Base-by-base conservation (phyloP, 495 filamentous ascomycete genomes). In the Podospora pseudopauciseta region DNA sequence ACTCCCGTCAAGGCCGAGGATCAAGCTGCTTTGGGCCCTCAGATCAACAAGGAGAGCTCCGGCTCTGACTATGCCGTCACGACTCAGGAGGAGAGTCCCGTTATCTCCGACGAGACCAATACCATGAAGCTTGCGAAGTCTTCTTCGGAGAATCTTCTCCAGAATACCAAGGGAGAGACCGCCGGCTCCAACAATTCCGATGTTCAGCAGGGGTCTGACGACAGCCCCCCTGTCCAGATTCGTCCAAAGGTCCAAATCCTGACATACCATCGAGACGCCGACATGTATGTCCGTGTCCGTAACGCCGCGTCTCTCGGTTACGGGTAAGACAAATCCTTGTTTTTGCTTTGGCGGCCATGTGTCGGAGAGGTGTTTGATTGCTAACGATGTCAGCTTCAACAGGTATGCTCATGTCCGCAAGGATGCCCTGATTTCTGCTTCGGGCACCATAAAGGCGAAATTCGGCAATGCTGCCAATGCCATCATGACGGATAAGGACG, bases 181-280 rank as follows among this genome's bases (percentile, higher is more conserved):
- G 5, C 3, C 34, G 11, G 11, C 15, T 49, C 39, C 13, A 11
- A 6, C 15, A 16, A 49, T 16, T 49, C 39, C 2, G 39, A 49
- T 5, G 15, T 6, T 11, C 9, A 49, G 39, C 2, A 2, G 6
- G 39, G 18, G 39, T 11, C 13, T 49, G 39, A 49, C 6, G 39
- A 49, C 0, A 49, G 9, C 2, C 39, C 39, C 7, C 9, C 39
- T 3, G 15, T 13, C 13, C 7, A 3, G 0, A 5, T 13, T 6
- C 39, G 9, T 11, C 39, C 0, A 11, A 49, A 11, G 34, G 39
- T 49, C 13, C 39, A 11, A 2, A 16, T 49, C 39, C 0, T 49
- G 39, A 49, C 69, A 0, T 75, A 73, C 60, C 73, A 73, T 56
- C 56, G 59, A 1, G 60, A 73, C 32, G 65, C 67, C 7, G 73